Base-by-base conservation (phyloP, 2,329 filamentous ascomycete genomes). In the Clathrospora elynae region DNA sequence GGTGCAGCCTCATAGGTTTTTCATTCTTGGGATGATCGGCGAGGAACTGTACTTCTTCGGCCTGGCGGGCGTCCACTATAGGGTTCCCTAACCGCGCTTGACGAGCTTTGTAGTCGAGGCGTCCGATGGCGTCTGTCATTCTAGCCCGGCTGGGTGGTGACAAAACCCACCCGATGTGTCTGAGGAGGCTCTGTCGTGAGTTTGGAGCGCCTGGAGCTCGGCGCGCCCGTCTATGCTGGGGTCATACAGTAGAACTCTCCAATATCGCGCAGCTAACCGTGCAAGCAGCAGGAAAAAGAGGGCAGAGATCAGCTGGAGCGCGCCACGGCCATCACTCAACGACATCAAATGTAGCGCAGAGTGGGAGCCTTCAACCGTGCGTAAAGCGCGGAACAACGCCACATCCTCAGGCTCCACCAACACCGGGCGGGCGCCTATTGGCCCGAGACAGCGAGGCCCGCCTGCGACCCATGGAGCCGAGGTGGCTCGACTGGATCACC, bases 401-500 rank as follows among this genome's bases (percentile, higher is more conserved):
- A 59, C 58, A 42, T 38, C 42, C 36, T 25, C 34, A 38, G 41
- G 42, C 50, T 48, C 46, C 43, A 51, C 57, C 47, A 12, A 13
- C 18, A 4, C 4, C 30, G n/a, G 16, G 32, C 30, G 4, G 16
- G 18, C 17, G 29, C 23, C 25, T 35, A 64, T 65, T 66, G 59
- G 62, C 53, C 38, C 52, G 51, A 46, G 25, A 6, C 12, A 16
- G 14, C 28, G 30, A 31, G 28, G 18, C 47, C 55, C 48, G 51
- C 48, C 28, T 28, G 55, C 36, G 48, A 56, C 54, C 32, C 41
- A 36, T 37, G 36, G 48, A 57, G 59, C 56, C 62, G 48, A 58
- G 49, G 53, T 58, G 60, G 53, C 56, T 64, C 56, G 62, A 62
- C 46, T 55, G 52, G 61, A 67, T 68, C 55, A 44, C 36, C 58